A percentile compares a stretch with the other conserved stretches of the same genome.
Evolutionary conservation across 2,329 filamentous ascomycete genomes (phyloP).

Genomic region (Lasiodiplodia sp.): DNA sequence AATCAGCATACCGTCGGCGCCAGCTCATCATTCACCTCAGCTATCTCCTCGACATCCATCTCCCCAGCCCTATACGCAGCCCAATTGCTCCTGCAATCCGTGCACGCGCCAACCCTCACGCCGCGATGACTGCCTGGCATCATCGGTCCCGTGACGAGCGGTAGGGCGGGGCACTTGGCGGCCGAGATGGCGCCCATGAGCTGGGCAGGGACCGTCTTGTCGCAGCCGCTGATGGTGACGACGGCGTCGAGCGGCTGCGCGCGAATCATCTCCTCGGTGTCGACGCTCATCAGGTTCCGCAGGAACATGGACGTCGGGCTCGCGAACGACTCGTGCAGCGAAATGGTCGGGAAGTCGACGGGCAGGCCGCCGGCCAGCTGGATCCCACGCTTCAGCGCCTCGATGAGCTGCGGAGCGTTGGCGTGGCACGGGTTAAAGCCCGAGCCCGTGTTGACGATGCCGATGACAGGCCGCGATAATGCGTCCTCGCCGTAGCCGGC

Average conservation of each 20-base stretch:
- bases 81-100: slow-evolving; percentile 78
- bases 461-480: slow-evolving; percentile 73
- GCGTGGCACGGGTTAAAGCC: slow-evolving; percentile 78
- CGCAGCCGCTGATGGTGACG: slow-evolving; percentile 73
- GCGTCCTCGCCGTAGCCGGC: slow-evolving; percentile 76
- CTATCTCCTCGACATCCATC: slow-evolving; percentile 76
- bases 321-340: slow-evolving; percentile 73
- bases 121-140: slow-evolving; percentile 74
- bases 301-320: slow-evolving; percentile 78
- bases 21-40: slow-evolving; percentile 73
- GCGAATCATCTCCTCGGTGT: slow-evolving; percentile 79
- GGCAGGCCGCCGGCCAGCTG: slow-evolving; percentile 72
- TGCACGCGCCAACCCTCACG: slow-evolving; percentile 73
- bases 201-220: slow-evolving; percentile 77
- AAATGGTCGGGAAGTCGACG: slow-evolving; percentile 78
- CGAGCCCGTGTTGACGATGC: slow-evolving; percentile 76
- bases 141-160: slow-evolving; percentile 76
- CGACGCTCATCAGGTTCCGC: slow-evolving; percentile 79
- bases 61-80: slow-evolving; percentile 70
- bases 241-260: slow-evolving; percentile 75
- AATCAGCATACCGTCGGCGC: slow-evolving; percentile 67
- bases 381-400: slow-evolving; percentile 72
- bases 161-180: slow-evolving; percentile 71
- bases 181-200: slow-evolving; percentile 79
- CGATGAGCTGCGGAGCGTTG: slow-evolving; percentile 74